phyloP scores from a whole-genome alignment of 2,329 filamentous ascomycete genomes.

The Aureobasidium sp. region DNA sequence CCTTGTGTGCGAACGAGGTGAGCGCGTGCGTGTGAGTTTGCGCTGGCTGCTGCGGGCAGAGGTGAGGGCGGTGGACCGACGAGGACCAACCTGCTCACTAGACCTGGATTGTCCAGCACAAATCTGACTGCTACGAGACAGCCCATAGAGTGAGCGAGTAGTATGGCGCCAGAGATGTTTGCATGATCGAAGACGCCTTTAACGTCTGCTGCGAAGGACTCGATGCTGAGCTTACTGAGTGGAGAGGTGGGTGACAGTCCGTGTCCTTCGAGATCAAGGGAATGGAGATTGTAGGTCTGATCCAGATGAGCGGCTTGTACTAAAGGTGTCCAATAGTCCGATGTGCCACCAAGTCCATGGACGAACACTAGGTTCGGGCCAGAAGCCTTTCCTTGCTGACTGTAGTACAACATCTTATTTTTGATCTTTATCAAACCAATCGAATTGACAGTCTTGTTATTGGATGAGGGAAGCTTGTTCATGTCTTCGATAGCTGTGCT shows the following conservation, averaged over 20 bases:
- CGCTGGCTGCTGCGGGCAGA: conserved; percentile 29
- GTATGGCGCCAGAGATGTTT: conserved; percentile 21
- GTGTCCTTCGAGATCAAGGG: conserved; percentile 47
- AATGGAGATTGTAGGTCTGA: conserved; percentile 17
- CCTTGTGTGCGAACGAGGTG: conserved; percentile 35
- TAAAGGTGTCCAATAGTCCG: conserved; percentile 39
- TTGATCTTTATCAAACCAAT: not conserved
- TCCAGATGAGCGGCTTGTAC: conserved; percentile 26
- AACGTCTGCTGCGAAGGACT: conserved; percentile 37
- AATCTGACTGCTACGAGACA: conserved; percentile 41
- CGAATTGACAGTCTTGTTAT: not conserved
- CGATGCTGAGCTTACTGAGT: conserved; percentile 33
- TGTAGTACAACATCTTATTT: not conserved
- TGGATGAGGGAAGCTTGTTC: not conserved
- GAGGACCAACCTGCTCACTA: conserved; percentile 39
- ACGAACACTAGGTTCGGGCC: conserved; percentile 38
- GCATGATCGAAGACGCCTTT: conserved; percentile 18
- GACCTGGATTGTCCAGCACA: conserved; percentile 30
- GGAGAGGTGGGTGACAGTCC: conserved; percentile 45
- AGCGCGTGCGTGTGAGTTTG: conserved; percentile 28
- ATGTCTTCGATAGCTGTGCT: not conserved
- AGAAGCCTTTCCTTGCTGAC: not conserved
- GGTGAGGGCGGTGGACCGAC: conserved; percentile 41
- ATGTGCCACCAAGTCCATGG: conserved; percentile 46
- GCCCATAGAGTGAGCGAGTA: conserved; percentile 47